Percentiles rank a stretch among this genome's conserved stretches.
These are phyloP conservation scores for Sclerotinia minor DNA, from an alignment of 2,329 filamentous ascomycete genomes.

Conservation along the genomic window DNA sequence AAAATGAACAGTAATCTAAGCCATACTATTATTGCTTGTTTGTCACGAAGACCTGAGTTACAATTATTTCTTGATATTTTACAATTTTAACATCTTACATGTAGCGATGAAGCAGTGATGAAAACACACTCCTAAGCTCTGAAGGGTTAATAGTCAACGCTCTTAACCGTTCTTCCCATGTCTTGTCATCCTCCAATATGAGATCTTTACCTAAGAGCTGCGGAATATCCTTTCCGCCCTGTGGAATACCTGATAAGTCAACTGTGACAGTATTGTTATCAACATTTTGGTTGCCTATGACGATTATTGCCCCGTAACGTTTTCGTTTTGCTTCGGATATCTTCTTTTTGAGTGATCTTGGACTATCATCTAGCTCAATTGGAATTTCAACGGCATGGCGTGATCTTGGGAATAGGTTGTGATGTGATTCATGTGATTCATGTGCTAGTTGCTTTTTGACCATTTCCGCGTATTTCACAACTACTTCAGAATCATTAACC, in stretches of 20 bases:
- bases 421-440: slow-evolving; percentile 5
- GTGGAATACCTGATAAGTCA: slow-evolving; percentile 45
- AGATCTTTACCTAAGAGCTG: not conserved
- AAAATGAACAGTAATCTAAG: not conserved
- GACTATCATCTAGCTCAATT: slow-evolving; percentile 69
- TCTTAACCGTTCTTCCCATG: slow-evolving; percentile 16
- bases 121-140: not conserved
- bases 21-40: not conserved
- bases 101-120: slow-evolving; percentile 15
- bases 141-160: not conserved
- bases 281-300: slow-evolving; percentile 68
- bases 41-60: not conserved
- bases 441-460: slow-evolving; percentile 21
- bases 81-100: slow-evolving; percentile 2
- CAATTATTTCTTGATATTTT: not conserved
- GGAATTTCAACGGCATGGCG: slow-evolving; percentile 45
- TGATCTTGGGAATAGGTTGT: slow-evolving; percentile 32
- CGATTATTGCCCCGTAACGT: slow-evolving; percentile 72
- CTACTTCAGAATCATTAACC: slow-evolving; percentile 57
- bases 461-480: slow-evolving; percentile 36
- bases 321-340: slow-evolving; percentile 68
- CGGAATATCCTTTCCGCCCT: not conserved
- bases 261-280: slow-evolving; percentile 56
- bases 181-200: slow-evolving; percentile 1
- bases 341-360: slow-evolving; percentile 65